Conservation (phyloP, 345 rosid genomes). For the Eucalyptus tenuipes region DNA sequence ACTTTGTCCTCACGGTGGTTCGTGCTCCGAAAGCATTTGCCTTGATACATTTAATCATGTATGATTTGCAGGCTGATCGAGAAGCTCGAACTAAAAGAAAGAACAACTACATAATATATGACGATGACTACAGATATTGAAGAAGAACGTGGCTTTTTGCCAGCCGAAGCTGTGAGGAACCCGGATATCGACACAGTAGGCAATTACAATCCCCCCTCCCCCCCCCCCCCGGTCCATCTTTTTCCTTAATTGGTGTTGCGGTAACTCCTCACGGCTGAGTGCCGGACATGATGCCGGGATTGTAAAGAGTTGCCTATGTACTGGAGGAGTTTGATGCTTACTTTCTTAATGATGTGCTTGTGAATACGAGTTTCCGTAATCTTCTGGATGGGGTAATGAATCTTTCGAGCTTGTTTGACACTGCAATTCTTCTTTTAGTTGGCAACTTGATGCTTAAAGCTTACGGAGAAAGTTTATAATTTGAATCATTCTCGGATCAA, state of each 20-base stretch:
- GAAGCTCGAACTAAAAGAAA: slow-evolving; percentile 50
- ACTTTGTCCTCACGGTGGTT: background rate
- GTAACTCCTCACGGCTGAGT: background rate
- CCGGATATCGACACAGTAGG: background rate
- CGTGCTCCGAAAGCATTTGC: background rate
- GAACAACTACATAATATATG: slow-evolving; percentile 60
- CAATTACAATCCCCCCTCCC: background rate
- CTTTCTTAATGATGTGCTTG: background rate
- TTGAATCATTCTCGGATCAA: background rate
- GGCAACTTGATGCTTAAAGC: background rate
- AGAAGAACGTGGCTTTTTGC: background rate
- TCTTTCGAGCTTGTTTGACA: background rate
- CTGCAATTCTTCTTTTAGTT: background rate
- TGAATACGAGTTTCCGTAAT: background rate
- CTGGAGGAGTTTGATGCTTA: background rate
- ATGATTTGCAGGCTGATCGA: slow-evolving; percentile 45
- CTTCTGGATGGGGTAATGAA: background rate
- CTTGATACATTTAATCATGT: background rate
- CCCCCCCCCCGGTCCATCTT: background rate
- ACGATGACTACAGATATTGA: slow-evolving; percentile 73
- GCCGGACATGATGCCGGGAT: background rate
- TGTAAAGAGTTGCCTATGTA: background rate
- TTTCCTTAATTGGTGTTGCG: background rate
- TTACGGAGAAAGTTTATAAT: background rate
- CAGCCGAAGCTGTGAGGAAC: background rate